Percentiles rank a stretch among this genome's conserved stretches.
Conservation (phyloP, 441 rosid species). For the Kokia cookei region DNA sequence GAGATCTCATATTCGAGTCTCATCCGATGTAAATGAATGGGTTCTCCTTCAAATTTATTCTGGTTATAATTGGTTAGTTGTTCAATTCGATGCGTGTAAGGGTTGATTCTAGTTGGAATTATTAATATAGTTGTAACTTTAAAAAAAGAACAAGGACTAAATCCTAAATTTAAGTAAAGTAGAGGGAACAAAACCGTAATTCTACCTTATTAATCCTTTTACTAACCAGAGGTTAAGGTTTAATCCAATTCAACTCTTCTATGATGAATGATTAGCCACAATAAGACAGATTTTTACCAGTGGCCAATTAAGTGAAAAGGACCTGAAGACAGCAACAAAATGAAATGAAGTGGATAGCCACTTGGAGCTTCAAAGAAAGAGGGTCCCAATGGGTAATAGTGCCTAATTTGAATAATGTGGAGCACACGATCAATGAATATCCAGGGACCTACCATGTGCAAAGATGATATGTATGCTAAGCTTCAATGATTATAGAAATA, state of each 20-base stretch:
- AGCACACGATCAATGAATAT: background rate
- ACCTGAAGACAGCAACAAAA: background rate
- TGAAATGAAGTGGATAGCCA: background rate
- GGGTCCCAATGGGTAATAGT: background rate
- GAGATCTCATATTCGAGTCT: no score
- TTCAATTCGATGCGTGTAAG: no score
- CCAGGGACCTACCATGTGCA: constrained; percentile 3
- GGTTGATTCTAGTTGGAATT: no score
- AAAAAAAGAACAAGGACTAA: background rate
- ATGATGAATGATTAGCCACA: background rate
- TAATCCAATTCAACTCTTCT: background rate
- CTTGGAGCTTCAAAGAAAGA: background rate
- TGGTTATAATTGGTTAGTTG: no score
- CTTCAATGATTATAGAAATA: background rate
- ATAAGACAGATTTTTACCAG: background rate
- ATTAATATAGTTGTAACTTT: no score
- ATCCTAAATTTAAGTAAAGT: background rate
- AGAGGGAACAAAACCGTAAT: background rate
- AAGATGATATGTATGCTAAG: background rate
- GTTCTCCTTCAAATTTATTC: no score
- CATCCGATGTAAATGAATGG: no score
- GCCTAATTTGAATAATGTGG: background rate
- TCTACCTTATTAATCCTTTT: background rate
- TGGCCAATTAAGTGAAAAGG: background rate
- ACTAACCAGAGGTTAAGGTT: background rate